Base-by-base conservation (phyloP, 306 rosid genomes). In the Cercis canadensis region DNA sequence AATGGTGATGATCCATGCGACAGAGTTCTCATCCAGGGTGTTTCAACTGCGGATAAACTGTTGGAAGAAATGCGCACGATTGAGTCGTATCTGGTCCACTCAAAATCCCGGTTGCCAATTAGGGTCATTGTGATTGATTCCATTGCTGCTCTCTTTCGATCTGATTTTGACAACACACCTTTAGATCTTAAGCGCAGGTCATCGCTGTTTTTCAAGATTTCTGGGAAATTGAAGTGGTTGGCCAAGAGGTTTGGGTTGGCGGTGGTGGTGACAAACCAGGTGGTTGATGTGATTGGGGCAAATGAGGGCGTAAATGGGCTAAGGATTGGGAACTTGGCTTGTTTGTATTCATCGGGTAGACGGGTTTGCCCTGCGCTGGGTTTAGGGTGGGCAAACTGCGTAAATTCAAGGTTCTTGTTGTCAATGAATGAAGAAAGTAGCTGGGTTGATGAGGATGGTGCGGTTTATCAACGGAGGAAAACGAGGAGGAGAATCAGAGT, bases 181-280 rank as follows among this genome's bases (percentile, higher is more conserved):
- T 12, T 57, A 1, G 97, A 90, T 44, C 92, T 93, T 16, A 80
- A 74, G 76, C 76, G 84, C 10, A 81, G 97, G 32, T 88, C 97
- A 1, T 72, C 88, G 2, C 69, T 93, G 4, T 93, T 90, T 47
- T 90, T 93, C 78, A 73, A 83, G 78, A 90, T 93, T 41, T 86
- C 97, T 0, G 96, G 94, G 55, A 78, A 78, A 34, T 57, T 93
- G 84, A 86, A 83, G 78, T 46, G 33, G 2, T 29, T 90, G 79
- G 97, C 96, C 3, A 82, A 59, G 77, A 82, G 64, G 73, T 88
- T 76, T 40, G 82, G 83, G 0, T 40, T 86, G 71, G 94, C 83
- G n/a, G 96, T 93, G 31, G 86, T 93, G 62, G 80, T 93, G 66
- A 90, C 94, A 11, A 88, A 93, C 72, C 97, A 90, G 74, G 96